Evolutionary conservation across 108 stramenopile genomes (phyloP).

Genomic region (Fistulifera pelliculosa): DNA sequence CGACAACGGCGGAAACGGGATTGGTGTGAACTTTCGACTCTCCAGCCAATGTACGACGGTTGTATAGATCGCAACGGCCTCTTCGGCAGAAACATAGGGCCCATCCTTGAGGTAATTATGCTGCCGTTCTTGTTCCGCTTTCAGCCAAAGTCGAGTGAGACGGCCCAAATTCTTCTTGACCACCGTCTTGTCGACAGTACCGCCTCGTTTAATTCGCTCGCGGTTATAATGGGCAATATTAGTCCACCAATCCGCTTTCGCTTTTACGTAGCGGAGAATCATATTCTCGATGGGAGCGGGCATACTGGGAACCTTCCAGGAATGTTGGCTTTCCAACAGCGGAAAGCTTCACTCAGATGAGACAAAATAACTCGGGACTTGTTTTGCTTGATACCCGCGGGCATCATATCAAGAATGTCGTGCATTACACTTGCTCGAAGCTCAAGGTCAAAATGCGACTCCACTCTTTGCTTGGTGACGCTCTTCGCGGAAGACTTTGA

Average conservation of each 20-base stretch:
- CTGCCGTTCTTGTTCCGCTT: conserved; percentile 99
- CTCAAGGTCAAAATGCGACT: conserved; percentile 98
- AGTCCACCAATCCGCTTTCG: conserved; percentile 99
- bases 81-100: conserved; percentile 97
- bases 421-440: conserved; percentile 99
- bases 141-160: conserved; percentile 96
- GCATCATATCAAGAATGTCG: conserved; percentile 99
- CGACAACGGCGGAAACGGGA: conserved; percentile 97
- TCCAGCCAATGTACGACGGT: conserved; percentile 99
- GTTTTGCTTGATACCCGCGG: conserved; percentile 97
- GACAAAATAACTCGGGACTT: conserved; percentile 95
- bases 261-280: conserved; percentile 99
- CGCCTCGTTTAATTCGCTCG: conserved; percentile 98
- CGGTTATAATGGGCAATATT: conserved; percentile 98
- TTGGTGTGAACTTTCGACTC: conserved; percentile 95
- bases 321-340: conserved; percentile 99
- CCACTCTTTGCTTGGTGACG: conserved; percentile 99
- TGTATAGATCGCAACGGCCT: conserved; percentile 99
- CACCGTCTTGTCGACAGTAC: conserved; percentile 99
- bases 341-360: conserved; percentile 96
- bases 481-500: conserved; percentile 96
- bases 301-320: conserved; percentile 99
- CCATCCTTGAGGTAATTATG: conserved; percentile 99
- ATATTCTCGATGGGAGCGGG: conserved; percentile 99
- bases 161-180: conserved; percentile 98